Conservation (phyloP, 306 rosid species). For the Castanea sativa region DNA sequence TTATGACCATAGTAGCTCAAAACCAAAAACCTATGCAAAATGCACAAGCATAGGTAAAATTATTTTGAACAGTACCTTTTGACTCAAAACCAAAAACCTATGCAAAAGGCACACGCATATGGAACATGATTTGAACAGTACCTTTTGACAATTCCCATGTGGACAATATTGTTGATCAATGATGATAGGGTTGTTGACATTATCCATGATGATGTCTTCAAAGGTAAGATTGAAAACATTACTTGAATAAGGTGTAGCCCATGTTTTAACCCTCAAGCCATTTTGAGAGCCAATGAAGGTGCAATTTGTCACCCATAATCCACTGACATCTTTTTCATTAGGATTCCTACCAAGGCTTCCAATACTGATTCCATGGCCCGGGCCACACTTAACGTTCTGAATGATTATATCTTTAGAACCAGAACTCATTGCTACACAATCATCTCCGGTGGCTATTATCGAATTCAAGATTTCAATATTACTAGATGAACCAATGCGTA, state of each 20-base stretch:
- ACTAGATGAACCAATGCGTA: neutral
- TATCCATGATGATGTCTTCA: neutral
- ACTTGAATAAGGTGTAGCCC: slow-evolving; percentile 17
- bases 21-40: too few species aligned
- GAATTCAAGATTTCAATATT: neutral
- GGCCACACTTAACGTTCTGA: slow-evolving; percentile 23
- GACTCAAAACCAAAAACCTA: too few species aligned
- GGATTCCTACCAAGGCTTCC: slow-evolving; percentile 29
- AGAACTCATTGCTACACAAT: slow-evolving; percentile 29
- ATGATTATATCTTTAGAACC: slow-evolving; percentile 5
- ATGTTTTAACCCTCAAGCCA: slow-evolving; percentile 38
- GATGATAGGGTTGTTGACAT: slow-evolving; percentile 32
- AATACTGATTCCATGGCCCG: slow-evolving; percentile 44
- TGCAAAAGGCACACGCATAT: too few species aligned
- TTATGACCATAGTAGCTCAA: too few species aligned
- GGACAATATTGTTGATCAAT: slow-evolving; percentile 45
- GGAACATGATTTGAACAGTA: neutral
- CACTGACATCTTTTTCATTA: too few species aligned
- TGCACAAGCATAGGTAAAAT: too few species aligned
- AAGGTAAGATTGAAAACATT: slow-evolving; percentile 16
- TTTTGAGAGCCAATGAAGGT: slow-evolving; percentile 28
- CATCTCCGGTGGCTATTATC: slow-evolving; percentile 22
- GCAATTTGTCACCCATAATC: neutral
- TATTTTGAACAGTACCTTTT: neutral
- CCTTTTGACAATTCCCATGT: slow-evolving; percentile 14